Conservation (phyloP, 257 asterid species). For the Lithospermum erythrorhizon region DNA sequence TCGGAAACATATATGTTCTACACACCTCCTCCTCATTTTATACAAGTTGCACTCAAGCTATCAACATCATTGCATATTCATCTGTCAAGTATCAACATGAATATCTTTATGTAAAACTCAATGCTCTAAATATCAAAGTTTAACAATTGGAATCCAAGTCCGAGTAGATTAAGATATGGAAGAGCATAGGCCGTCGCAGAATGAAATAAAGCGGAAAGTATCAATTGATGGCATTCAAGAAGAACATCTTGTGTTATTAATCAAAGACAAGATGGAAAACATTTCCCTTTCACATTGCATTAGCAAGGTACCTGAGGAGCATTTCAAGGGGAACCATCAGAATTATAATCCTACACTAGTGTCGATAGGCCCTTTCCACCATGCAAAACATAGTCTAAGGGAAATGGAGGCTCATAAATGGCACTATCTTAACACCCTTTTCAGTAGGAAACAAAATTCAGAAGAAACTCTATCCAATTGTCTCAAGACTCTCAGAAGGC, state of each 20-base stretch:
- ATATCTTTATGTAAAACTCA: no score
- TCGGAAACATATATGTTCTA: no score
- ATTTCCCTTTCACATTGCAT: constrained; percentile 16
- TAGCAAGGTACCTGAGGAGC: constrained; percentile 21
- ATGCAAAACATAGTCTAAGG: constrained; percentile 12
- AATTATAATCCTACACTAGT: constrained; percentile 28
- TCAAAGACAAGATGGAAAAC: constrained; percentile 31
- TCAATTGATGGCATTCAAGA: constrained; percentile 20
- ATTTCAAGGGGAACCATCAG: constrained; percentile 12
- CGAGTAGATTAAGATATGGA: not conserved
- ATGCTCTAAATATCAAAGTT: no score
- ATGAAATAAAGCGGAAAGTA: constrained; percentile 13
- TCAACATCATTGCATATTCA: no score
- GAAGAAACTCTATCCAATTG: constrained; percentile 26
- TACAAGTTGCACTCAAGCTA: no score
- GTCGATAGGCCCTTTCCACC: constrained; percentile 54
- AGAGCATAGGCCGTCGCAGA: not conserved
- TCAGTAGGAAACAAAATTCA: constrained; percentile 24
- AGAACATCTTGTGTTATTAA: constrained; percentile 29
- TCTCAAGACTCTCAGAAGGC: constrained; percentile 22
- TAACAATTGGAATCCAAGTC: no score
- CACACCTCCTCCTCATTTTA: no score
- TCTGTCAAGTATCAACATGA: no score
- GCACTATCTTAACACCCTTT: constrained; percentile 30
- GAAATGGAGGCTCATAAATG: constrained; percentile 30